Conservation (phyloP, 345 rosid species). For the Salix koriyanagi region DNA sequence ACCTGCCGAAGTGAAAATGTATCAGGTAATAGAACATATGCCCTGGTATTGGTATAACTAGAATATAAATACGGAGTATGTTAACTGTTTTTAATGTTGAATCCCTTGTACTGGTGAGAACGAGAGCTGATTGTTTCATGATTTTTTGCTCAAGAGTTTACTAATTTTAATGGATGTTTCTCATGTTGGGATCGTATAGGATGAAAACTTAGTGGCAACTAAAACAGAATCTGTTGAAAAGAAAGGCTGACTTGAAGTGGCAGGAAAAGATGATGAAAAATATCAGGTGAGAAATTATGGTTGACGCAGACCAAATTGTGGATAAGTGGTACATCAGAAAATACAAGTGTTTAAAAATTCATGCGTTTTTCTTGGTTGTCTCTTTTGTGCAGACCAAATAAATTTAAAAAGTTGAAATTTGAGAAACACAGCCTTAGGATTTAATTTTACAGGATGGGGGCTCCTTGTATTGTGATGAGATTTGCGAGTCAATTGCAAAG, state of each 20-base stretch:
- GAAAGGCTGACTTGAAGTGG: slow-evolving; percentile 9
- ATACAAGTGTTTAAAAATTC: neutral
- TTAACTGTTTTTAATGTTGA: too few relatives aligned
- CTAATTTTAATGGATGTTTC: neutral
- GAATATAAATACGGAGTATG: too few relatives aligned
- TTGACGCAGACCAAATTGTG: neutral
- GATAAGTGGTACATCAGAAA: neutral
- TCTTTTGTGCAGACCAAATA: slow-evolving; percentile 16
- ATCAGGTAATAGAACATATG: neutral
- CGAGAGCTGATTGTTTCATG: too few relatives aligned
- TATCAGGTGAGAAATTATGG: slow-evolving; percentile 21
- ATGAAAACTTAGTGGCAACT: slow-evolving; percentile 1
- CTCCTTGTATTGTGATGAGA: slow-evolving; percentile 37
- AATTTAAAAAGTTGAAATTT: slow-evolving; percentile 23
- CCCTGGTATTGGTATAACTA: too few relatives aligned
- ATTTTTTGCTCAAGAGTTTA: too few relatives aligned
- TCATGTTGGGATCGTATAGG: slow-evolving; percentile 6
- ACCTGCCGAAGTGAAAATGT: neutral
- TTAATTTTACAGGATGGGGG: slow-evolving; percentile 36
- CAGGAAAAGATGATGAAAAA: slow-evolving; percentile 16
- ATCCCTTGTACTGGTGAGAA: too few relatives aligned
- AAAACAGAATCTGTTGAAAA: slow-evolving; percentile 1
- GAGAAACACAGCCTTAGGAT: slow-evolving; percentile 33
- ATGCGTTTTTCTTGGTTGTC: neutral
- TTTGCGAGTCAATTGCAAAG: slow-evolving; percentile 23